Conservation (phyloP, 1,284 basidiomycete species). For the Malassezia furfur region DNA sequence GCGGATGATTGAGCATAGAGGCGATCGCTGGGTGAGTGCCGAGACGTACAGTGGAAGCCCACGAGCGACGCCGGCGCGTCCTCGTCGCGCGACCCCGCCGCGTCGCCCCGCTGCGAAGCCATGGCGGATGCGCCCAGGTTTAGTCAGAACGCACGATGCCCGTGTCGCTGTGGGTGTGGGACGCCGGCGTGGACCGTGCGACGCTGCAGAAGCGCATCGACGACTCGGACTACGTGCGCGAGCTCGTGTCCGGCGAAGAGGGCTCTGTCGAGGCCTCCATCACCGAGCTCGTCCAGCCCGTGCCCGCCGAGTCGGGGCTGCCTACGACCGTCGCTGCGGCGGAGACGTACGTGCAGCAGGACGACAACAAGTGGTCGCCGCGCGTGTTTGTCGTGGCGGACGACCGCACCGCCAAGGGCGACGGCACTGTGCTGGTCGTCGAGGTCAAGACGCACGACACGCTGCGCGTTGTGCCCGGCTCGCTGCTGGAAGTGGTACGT, state of each 20-base stretch:
- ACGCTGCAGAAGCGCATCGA: constrained; percentile 24
- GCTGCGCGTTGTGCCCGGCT: constrained; percentile 3
- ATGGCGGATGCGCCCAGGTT: neutral
- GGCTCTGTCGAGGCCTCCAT: constrained; percentile 27
- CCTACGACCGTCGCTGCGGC: neutral
- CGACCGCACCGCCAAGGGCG: neutral
- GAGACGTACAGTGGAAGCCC: constrained; percentile 25
- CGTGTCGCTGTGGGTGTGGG: constrained; percentile 4
- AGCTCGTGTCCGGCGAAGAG: constrained; percentile 31
- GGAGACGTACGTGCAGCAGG: neutral
- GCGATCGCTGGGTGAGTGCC: constrained; percentile 23
- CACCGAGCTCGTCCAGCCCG: constrained; percentile 21
- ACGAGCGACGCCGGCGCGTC: constrained; percentile 10
- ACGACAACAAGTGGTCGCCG: neutral
- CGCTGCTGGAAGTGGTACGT: constrained; percentile 14
- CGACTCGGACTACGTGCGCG: constrained; percentile 29
- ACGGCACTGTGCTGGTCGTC: constrained; percentile 2
- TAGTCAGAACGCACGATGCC: constrained; percentile 3
- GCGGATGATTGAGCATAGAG: constrained; percentile 44
- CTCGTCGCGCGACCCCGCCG: neutral
- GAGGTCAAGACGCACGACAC: neutral
- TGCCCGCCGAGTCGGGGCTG: neutral
- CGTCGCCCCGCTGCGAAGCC: neutral
- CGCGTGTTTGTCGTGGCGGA: constrained; percentile 2
- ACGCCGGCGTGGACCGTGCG: constrained; percentile 7